Percentiles rank a stretch among this genome's conserved stretches.
Conservation (phyloP, 441 rosid genomes). For the Eruca vesicaria region DNA sequence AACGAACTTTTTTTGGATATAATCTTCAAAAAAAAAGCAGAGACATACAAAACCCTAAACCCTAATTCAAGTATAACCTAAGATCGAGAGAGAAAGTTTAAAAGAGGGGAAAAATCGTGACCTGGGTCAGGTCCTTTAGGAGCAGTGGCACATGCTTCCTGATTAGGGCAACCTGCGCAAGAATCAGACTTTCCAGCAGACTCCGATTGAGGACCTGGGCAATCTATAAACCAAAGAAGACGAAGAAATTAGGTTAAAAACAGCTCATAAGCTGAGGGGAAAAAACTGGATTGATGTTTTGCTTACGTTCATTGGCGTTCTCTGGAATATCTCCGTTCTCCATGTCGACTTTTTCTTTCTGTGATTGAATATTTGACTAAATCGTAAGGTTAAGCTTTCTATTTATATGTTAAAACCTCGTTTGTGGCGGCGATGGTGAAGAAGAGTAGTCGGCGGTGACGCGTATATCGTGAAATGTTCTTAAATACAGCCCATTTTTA, state of each 20-base stretch:
- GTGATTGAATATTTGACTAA: background rate
- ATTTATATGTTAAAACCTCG: background rate
- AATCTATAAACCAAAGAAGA: slow-evolving; percentile 45
- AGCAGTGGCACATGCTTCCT: slow-evolving; percentile 86
- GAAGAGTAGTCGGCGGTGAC: background rate
- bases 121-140: slow-evolving; percentile 99
- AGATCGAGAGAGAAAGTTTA: background rate
- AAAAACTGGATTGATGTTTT: background rate
- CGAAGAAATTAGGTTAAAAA: background rate
- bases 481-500: background rate
- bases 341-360: slow-evolving; percentile 35
- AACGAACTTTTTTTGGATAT: background rate
- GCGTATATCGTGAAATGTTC: background rate
- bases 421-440: slow-evolving; percentile 4
- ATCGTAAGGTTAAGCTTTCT: background rate
- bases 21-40: background rate
- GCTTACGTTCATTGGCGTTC: slow-evolving; percentile 77
- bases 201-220: slow-evolving; percentile 79
- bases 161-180: slow-evolving; percentile 90
- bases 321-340: slow-evolving; percentile 84
- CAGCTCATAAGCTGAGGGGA: background rate
- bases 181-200: slow-evolving; percentile 74
- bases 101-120: slow-evolving; percentile 13
- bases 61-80: background rate
- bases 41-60: background rate